phyloP scores from a whole-genome alignment of 1,284 basidiomycete genomes.

The Austroboletus niveus region DNA sequence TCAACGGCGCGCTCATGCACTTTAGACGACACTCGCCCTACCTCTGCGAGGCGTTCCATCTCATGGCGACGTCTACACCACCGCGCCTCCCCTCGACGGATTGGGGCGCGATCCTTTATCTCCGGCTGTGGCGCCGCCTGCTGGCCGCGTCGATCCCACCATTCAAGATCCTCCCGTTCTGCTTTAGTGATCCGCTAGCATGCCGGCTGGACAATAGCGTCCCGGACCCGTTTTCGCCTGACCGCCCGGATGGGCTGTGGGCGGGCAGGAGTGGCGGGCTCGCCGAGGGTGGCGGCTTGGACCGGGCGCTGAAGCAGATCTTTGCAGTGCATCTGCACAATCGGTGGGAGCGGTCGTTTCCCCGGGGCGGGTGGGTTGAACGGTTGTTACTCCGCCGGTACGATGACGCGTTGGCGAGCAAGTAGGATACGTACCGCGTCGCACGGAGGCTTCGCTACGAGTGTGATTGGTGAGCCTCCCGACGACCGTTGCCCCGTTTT shows the following conservation, averaged over 20 bases:
- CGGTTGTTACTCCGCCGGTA: constrained; percentile 67
- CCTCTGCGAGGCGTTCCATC: constrained; percentile 91
- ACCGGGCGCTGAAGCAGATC: constrained; percentile 64
- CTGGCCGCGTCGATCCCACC: constrained; percentile 70
- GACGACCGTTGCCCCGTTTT: neutral
- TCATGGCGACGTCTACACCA: constrained; percentile 74
- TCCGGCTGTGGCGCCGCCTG: constrained; percentile 83
- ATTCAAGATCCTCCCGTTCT: constrained; percentile 90
- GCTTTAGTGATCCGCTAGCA: constrained; percentile 86
- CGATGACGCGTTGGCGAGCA: constrained; percentile 33
- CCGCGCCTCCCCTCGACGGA: constrained; percentile 81
- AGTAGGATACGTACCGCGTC: neutral
- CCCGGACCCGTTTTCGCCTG: constrained; percentile 81
- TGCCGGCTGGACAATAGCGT: constrained; percentile 89
- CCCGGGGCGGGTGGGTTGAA: constrained; percentile 77
- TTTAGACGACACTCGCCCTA: constrained; percentile 87
- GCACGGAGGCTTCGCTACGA: neutral
- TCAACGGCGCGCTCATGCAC: constrained; percentile 93
- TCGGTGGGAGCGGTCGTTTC: constrained; percentile 86
- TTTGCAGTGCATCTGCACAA: constrained; percentile 92
- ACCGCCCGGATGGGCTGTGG: constrained; percentile 58
- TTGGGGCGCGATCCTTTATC: constrained; percentile 89
- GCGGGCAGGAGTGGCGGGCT: constrained; percentile 49
- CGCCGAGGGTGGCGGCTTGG: constrained; percentile 65
- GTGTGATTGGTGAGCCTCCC: too few relatives aligned